Evolutionary conservation across 1,139 yeast species (phyloP).

Genomic region (Williopsis jadinii): DNA sequence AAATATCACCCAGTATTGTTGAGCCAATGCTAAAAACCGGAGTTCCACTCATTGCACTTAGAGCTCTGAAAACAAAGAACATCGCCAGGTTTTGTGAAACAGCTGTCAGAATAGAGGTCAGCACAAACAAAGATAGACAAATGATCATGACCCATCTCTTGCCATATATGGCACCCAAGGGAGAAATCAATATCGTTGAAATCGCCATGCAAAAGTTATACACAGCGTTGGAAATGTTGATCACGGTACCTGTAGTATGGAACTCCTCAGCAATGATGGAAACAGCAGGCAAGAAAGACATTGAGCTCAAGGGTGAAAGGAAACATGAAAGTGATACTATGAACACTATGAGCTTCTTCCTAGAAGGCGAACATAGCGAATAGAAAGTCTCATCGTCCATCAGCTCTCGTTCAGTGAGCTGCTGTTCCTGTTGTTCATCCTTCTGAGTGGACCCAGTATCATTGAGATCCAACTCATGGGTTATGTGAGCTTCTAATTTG

Average conservation of each 20-base stretch:
- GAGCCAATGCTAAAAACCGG: constrained; percentile 44
- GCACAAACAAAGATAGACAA: constrained; percentile 29
- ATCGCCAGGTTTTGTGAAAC: constrained; percentile 41
- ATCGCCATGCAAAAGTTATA: constrained; percentile 44
- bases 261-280: constrained; percentile 38
- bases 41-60: constrained; percentile 45
- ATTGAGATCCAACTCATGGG: no score
- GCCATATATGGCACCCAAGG: constrained; percentile 45
- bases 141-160: constrained; percentile 34
- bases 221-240: constrained; percentile 42
- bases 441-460: background rate
- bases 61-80: constrained; percentile 40
- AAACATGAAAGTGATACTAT: constrained; percentile 27
- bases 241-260: constrained; percentile 38
- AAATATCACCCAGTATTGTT: constrained; percentile 39
- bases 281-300: constrained; percentile 44
- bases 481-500: no score
- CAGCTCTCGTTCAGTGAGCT: constrained; percentile 4
- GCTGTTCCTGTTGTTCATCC: background rate
- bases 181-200: constrained; percentile 42
- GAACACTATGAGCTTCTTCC: constrained; percentile 19
- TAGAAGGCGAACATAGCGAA: constrained; percentile 8
- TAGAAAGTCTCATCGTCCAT: constrained; percentile 10
- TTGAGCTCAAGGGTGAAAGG: constrained; percentile 36
- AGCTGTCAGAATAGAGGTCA: constrained; percentile 35